phyloP scores from a whole-genome alignment of 371 early-diverging fungal species.

The Globomyces sp. region DNA sequence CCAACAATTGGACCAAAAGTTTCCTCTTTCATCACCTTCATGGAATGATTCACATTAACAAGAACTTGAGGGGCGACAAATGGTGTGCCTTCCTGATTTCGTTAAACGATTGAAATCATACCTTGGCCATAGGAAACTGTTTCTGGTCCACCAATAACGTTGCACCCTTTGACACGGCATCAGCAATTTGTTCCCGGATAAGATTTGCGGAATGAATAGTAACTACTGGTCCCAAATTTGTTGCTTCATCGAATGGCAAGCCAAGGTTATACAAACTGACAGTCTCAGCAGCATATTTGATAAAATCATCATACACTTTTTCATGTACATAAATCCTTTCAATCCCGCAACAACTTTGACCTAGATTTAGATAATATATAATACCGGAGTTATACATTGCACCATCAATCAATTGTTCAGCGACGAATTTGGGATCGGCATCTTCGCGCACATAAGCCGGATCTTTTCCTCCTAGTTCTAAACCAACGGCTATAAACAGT shows the following conservation, averaged over 20 bases:
- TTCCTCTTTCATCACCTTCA: slow-evolving; percentile 81
- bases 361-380: slow-evolving; percentile 23
- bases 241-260: slow-evolving; percentile 61
- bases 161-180: slow-evolving; percentile 75
- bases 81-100: slow-evolving; percentile 43
- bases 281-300: slow-evolving; percentile 62
- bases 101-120: no score
- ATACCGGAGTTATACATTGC: slow-evolving; percentile 70
- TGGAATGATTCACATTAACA: slow-evolving; percentile 67
- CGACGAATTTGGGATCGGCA: slow-evolving; percentile 66
- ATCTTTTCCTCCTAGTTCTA: slow-evolving; percentile 87
- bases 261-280: slow-evolving; percentile 65
- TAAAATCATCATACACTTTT: slow-evolving; percentile 69
- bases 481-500: slow-evolving; percentile 53
- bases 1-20: slow-evolving; percentile 82
- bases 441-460: slow-evolving; percentile 82
- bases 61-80: slow-evolving; percentile 79
- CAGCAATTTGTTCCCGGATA: slow-evolving; percentile 67
- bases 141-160: slow-evolving; percentile 59
- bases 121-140: slow-evolving; percentile 54
- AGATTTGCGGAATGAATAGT: slow-evolving; percentile 63
- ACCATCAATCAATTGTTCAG: slow-evolving; percentile 76
- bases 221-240: slow-evolving; percentile 81
- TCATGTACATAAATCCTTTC: slow-evolving; percentile 84
- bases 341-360: slow-evolving; percentile 82